Base-by-base conservation (phyloP, 83 land plant genomes). In the Thuja plicata region DNA sequence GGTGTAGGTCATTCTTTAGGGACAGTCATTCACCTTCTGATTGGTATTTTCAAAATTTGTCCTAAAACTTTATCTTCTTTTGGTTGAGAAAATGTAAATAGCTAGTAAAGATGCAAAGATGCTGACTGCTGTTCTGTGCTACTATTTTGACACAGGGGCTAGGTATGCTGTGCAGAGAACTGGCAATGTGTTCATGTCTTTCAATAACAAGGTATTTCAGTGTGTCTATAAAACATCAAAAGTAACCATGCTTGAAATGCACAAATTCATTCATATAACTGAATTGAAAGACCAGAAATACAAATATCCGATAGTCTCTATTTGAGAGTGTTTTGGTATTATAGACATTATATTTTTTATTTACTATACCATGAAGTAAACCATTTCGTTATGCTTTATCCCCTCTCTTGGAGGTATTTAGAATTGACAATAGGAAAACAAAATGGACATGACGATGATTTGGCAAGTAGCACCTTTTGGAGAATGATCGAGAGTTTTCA, bases 1-100 rank as follows among this genome's bases (percentile, higher is more conserved):
- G 99, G 99, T 38, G 87, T 98, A 60, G 99, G 99, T 5, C 99
- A 98, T 91, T 98, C 99, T 62, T 89, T 98, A 86, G 99, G 99
- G 80, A 91, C 99, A 16, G 90, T 97, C 16, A 93, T 96, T 80
- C 99, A 97, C 89, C 96, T 98, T 86, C 92, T 98, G 80, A 98
- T 98, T 70, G 99, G 99, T 97, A 94, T 27, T 5, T 32, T n/a
- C n/a, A 24, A 8, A 27, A 17, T 3, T 38, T 86, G 10, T 62
- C 50, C 13, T 24, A 40, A 6, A 50, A 62, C 45, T 40, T 21
- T 66, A 43, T 38, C 15, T 87, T 87, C 43, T 24, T 86, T n/a
- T 41, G 74, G 46, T 40, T 40, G 30, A 38, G 70, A n/a, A 45
- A 17, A 43, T 16, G 21, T 87, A n/a, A 62, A 24, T 70, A 52